phyloP scores from a whole-genome alignment of 495 filamentous ascomycete genomes.

The Bryoglossum gracile region DNA sequence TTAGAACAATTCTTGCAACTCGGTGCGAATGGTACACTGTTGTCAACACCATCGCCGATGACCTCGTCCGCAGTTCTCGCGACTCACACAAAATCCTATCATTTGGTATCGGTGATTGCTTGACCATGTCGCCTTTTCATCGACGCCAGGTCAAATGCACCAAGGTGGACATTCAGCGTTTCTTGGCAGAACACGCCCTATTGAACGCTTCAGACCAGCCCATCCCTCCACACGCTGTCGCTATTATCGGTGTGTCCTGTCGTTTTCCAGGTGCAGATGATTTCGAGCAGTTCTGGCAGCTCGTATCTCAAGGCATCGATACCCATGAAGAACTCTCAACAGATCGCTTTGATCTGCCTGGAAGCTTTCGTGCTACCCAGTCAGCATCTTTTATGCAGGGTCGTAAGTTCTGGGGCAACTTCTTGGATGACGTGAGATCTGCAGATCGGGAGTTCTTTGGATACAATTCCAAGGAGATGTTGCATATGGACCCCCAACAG shows the following conservation, averaged over 20 bases:
- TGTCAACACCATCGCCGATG: conserved; percentile 23
- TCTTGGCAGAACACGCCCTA: conserved; percentile 8
- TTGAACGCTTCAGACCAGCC: not conserved
- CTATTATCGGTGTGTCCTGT: conserved; percentile 43
- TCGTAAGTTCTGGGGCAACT: conserved; percentile 4
- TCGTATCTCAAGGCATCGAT: conserved; percentile 17
- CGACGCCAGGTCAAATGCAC: conserved; percentile 22
- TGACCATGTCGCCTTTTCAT: conserved; percentile 28
- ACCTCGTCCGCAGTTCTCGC: conserved; percentile 17
- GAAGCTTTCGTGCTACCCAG: conserved; percentile 12
- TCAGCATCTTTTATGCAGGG: not conserved
- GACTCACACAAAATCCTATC: conserved; percentile 20
- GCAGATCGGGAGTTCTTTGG: conserved; percentile 55
- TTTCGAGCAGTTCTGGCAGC: conserved; percentile 27
- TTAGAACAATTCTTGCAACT: conserved; percentile 28
- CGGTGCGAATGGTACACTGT: conserved; percentile 32
- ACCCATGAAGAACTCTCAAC: conserved; percentile 11
- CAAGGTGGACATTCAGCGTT: conserved; percentile 11
- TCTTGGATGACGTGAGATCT: conserved; percentile 40
- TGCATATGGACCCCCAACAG: conserved; percentile 50
- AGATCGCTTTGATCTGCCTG: conserved; percentile 14
- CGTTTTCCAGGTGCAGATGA: conserved; percentile 34
- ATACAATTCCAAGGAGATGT: conserved; percentile 45
- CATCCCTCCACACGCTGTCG: conserved; percentile 28
- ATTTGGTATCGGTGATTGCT: conserved; percentile 30